Evolutionary conservation across 2,329 filamentous ascomycete species (phyloP), one percentile per base, ranked within the genome.

Genomic region (Pseudogymnoascus sp.): DNA sequence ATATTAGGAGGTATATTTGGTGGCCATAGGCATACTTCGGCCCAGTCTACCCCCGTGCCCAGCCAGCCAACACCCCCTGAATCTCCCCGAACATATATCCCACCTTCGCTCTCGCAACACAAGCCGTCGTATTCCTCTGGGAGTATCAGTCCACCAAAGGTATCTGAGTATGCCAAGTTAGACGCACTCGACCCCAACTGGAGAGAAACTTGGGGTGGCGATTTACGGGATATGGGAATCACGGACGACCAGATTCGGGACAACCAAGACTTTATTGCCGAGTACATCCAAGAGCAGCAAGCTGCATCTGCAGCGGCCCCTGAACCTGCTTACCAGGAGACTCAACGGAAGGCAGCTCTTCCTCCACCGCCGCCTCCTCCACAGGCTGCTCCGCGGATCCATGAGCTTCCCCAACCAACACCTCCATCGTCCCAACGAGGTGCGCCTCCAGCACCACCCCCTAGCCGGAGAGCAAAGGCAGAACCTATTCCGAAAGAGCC

Each of bases 231-330:
- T 50, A 85, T 85, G 74, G 84, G 84, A 14, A 76, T 87, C 64
- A 85, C 81, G 6, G 84, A 87, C 66, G 84, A 87, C 65, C 83
- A 86, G 64, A 87, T 87, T 68, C 81, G 80, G 65, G 83, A 86
- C 37, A 86, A 87, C 67, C 84, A 87, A 67, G 83, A 86, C 67
- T 87, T 87, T 65, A 87, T 87, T 68, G 79, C 86, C 65, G 79
- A 84, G 38, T 87, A 86, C 67, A 73, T 87, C 63, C 80, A 79
- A 65, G 76, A 85, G 62, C 79, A 86, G 66, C 80, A 81, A 71
- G 75, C 74, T 65, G 38, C 20, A 22, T 67, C 65, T 58, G 66
- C 66, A 14, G 74, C 76, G 50, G 74, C 72, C 32, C 64, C 67
- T 25, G 66, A 64, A 50, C 73, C 75, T 62, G 72, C 71, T 47